Percentiles rank a stretch among this genome's conserved stretches.
These are phyloP conservation scores for Trichoderma simmonsii DNA, from an alignment of 2,329 filamentous ascomycete genomes.

Conservation along the genomic window DNA sequence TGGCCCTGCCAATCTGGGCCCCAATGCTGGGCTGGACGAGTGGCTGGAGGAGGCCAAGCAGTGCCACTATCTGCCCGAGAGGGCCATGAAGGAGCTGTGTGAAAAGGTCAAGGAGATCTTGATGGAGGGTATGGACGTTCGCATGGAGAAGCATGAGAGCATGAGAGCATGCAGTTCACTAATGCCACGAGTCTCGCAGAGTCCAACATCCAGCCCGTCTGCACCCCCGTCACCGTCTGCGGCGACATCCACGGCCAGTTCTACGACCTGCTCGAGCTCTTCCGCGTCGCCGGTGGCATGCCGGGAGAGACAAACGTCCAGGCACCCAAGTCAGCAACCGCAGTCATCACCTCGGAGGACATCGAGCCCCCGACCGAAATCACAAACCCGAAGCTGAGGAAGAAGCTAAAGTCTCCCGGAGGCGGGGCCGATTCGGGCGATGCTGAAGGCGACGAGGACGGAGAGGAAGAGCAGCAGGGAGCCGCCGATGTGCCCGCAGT, in stretches of 20 bases:
- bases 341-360: constrained; percentile 83
- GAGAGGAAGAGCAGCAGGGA: constrained; percentile 32
- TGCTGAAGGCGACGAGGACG: constrained; percentile 48
- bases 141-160: not conserved
- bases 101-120: constrained; percentile 98
- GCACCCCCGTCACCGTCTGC: constrained; percentile 93
- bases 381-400: constrained; percentile 80
- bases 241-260: constrained; percentile 99
- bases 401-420: constrained; percentile 64
- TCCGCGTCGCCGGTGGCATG: constrained; percentile 95
- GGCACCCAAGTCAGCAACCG: constrained; percentile 63
- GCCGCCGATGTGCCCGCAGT: not conserved
- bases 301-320: constrained; percentile 75
- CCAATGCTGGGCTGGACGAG: constrained; percentile 85
- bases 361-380: constrained; percentile 89
- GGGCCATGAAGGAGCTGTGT: constrained; percentile 97
- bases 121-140: constrained; percentile 74
- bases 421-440: constrained; percentile 47
- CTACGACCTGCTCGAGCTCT: constrained; percentile 95
- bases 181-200: constrained; percentile 51
- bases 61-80: constrained; percentile 93
- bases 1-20: constrained; percentile 79
- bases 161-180: not conserved
- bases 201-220: constrained; percentile 98
- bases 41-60: constrained; percentile 97